Percentiles rank a stretch among this genome's conserved stretches.
These are phyloP conservation scores for Leccinellum albellum DNA, from an alignment of 768 basidiomycete species.

Conservation along the genomic window DNA sequence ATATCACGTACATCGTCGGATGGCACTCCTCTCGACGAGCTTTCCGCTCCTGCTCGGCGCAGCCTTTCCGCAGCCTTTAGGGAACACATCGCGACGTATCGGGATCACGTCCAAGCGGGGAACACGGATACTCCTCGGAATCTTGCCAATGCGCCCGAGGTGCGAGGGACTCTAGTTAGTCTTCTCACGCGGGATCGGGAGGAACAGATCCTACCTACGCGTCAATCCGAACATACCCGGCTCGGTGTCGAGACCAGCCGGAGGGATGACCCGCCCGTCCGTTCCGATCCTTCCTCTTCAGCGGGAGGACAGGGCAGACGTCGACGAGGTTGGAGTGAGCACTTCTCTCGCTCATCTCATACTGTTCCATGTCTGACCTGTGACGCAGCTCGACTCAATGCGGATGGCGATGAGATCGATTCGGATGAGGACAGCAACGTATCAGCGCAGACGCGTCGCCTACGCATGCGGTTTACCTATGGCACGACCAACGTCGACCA, in stretches of 20 bases:
- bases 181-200: conserved; percentile 25
- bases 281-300: conserved; percentile 9
- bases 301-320: conserved; percentile 22
- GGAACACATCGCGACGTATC: conserved; percentile 17
- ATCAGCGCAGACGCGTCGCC: conserved; percentile 50
- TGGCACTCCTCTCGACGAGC: conserved; percentile 18
- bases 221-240: conserved; percentile 8
- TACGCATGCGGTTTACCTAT: conserved; percentile 37
- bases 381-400: conserved; percentile 34
- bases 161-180: conserved; percentile 21
- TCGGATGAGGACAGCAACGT: conserved; percentile 52
- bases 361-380: conserved; percentile 6
- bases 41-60: conserved; percentile 11
- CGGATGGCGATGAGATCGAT: conserved; percentile 62
- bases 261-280: conserved; percentile 8
- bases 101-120: conserved; percentile 8
- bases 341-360: not conserved
- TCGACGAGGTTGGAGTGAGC: conserved; percentile 33
- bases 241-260: conserved; percentile 3
- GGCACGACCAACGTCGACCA: conserved; percentile 20
- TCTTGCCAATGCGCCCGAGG: conserved; percentile 22
- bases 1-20: conserved; percentile 27
- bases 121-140: conserved; percentile 14
- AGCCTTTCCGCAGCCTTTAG: conserved; percentile 21
- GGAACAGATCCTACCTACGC: conserved; percentile 9